A percentile compares a stretch with the other conserved stretches of the same genome.
phyloP scores from a whole-genome alignment of 2,329 filamentous ascomycete species.

The Pseudogymnoascus sp. region DNA sequence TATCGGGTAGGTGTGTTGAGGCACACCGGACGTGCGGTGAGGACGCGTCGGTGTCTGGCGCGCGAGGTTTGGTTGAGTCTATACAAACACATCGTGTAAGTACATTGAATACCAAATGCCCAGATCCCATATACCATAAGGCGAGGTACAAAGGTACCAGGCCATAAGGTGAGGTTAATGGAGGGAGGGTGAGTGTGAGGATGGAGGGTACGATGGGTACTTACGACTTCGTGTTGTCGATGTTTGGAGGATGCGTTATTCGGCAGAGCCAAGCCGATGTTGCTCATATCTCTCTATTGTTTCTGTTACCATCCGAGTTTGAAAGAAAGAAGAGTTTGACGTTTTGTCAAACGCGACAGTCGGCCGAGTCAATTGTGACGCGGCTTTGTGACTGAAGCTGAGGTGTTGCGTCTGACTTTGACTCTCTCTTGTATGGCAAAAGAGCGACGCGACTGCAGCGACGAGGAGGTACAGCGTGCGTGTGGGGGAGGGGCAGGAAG shows the following conservation, averaged over 20 bases:
- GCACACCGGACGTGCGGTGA: background rate
- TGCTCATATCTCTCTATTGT: constrained; percentile 4
- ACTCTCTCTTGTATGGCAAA: background rate
- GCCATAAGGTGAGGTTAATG: background rate
- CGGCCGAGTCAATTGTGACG: background rate
- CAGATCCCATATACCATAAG: background rate
- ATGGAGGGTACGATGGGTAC: background rate
- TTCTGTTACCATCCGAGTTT: constrained; percentile 2
- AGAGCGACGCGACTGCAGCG: background rate
- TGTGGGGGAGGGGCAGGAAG: background rate
- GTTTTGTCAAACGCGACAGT: background rate
- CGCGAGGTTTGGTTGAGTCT: constrained; percentile 1
- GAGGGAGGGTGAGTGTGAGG: background rate
- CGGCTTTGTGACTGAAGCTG: background rate
- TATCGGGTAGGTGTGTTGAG: background rate
- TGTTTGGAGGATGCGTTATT: constrained; percentile 3
- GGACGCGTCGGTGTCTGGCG: constrained; percentile 1
- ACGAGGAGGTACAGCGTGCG: background rate
- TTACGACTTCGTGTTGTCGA: background rate
- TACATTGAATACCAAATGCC: background rate
- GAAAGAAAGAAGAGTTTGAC: background rate
- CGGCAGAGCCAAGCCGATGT: constrained; percentile 1
- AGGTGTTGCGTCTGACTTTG: background rate
- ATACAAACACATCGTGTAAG: background rate
- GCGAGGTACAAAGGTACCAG: background rate